Evolutionary conservation across 2,329 filamentous ascomycete species (phyloP).

Genomic region (Trichoderma afroharzianum): DNA sequence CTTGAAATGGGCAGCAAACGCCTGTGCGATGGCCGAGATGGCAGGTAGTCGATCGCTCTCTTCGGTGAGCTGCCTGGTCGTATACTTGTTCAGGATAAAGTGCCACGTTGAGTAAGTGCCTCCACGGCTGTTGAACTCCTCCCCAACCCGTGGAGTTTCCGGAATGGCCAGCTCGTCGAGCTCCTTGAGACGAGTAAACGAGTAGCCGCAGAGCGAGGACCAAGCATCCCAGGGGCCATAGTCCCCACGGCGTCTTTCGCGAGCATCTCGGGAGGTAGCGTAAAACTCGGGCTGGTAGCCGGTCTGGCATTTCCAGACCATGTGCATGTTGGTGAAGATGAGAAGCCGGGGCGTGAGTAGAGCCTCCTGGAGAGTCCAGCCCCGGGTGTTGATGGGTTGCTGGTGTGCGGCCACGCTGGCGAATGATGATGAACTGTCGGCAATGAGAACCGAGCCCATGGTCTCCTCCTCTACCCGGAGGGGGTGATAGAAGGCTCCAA

Average conservation of each 20-base stretch:
- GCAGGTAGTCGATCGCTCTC: neutral
- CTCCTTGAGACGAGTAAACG: neutral
- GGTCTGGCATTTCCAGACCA: neutral
- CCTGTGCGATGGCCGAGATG: neutral
- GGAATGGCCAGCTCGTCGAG: neutral
- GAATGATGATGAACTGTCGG: neutral
- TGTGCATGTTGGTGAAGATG: slow-evolving; percentile 1
- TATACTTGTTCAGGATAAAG: neutral
- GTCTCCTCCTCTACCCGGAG: neutral
- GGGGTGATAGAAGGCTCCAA: neutral
- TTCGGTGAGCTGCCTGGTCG: neutral
- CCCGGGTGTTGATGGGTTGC: neutral
- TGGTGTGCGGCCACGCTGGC: neutral
- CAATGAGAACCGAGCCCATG: neutral
- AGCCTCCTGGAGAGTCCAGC: neutral
- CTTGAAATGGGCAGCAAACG: neutral
- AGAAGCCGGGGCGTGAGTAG: neutral
- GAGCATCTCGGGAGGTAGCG: neutral
- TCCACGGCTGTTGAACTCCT: neutral
- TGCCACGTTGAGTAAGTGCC: neutral
- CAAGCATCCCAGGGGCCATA: neutral
- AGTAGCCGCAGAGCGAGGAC: slow-evolving; percentile 1
- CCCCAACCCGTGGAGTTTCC: neutral
- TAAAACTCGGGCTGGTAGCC: neutral
- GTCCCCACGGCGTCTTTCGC: neutral